Conservation (phyloP, 441 rosid species). For the Eruca vesicaria region DNA sequence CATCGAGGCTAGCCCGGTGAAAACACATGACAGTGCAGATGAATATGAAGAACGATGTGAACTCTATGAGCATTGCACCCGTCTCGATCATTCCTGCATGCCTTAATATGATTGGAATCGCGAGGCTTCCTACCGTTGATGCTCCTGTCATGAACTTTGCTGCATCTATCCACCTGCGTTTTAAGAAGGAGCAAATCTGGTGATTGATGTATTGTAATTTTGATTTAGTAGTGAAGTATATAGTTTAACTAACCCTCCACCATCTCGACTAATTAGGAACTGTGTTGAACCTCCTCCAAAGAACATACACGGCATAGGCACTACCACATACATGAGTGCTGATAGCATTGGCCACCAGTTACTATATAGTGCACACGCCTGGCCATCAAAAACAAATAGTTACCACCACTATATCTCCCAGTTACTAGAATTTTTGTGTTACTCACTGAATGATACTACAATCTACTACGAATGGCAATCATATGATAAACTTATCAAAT, state of each 20-base stretch:
- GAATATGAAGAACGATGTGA: conserved; percentile 91
- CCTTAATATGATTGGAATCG: conserved; percentile 89
- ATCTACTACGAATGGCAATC: background rate
- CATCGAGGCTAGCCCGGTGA: conserved; percentile 90
- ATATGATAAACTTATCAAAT: background rate
- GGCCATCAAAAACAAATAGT: conserved; percentile 6
- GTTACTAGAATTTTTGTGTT: background rate
- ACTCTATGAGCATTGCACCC: conserved; percentile 94
- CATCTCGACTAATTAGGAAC: conserved; percentile 81
- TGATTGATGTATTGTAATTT: background rate
- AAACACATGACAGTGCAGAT: conserved; percentile 93
- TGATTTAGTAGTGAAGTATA: background rate
- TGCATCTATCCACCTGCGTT: conserved; percentile 84
- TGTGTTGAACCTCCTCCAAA: conserved; percentile 99
- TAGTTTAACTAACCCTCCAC: conserved; percentile 78
- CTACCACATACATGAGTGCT: conserved; percentile 96
- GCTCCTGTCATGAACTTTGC: conserved; percentile 97
- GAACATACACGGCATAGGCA: conserved; percentile 97
- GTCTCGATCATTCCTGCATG: conserved; percentile 90
- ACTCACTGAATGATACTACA: background rate
- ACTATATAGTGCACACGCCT: conserved; percentile 93
- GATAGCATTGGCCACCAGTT: conserved; percentile 99
- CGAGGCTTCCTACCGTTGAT: conserved; percentile 84
- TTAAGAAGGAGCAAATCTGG: background rate
- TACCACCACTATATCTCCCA: background rate